Evolutionary conservation across 2,329 filamentous ascomycete species (phyloP), one percentile per base, ranked within the genome.

Genomic region (Mollisia scopiformis): DNA sequence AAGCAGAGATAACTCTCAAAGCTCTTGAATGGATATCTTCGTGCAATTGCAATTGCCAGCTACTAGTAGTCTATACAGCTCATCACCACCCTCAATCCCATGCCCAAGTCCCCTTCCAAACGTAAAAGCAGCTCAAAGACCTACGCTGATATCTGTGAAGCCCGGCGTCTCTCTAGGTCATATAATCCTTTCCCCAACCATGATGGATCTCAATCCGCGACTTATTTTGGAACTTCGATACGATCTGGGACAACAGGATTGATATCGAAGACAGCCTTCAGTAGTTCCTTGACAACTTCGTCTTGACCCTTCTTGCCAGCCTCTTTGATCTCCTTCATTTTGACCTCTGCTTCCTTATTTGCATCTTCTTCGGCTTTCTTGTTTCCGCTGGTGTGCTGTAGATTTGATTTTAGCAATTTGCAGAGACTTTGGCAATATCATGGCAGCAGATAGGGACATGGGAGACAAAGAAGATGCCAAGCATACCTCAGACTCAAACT

Each of bases 301-400:
- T 84, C 83, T 73, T 93, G 91, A 66, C 86, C 87, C 82, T 93
- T 90, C 77, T 90, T 85, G 64, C 93, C 94, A 33, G 92, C 87
- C 58, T 83, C 83, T 75, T 91, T 85, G 75, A 98, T 98, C 76
- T 91, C 88, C 76, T 88, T 84, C 71, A 98, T 88, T 79, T 96
- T 88, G 71, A 77, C 82, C 63, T 97, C 91, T 56, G 91, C 91
- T 67, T 94, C 91, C 78, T 88, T 89, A 77, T 87, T 86, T 68
- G 92, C 91, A 71, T 93, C 88, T 65, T 88, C 85, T 75, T 94
- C 90, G 66, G 90, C 90, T 69, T 88, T 86, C 77, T 90, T 87
- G 84, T 97, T 97, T 73, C 93, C 93, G 77, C 91, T 91, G 71
- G 91, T 89, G 80, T 99, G 94, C 94, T 98, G 70, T 68, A 57